Base-by-base conservation (phyloP, 1,284 basidiomycete genomes). In the Bjerkandera adusta region DNA sequence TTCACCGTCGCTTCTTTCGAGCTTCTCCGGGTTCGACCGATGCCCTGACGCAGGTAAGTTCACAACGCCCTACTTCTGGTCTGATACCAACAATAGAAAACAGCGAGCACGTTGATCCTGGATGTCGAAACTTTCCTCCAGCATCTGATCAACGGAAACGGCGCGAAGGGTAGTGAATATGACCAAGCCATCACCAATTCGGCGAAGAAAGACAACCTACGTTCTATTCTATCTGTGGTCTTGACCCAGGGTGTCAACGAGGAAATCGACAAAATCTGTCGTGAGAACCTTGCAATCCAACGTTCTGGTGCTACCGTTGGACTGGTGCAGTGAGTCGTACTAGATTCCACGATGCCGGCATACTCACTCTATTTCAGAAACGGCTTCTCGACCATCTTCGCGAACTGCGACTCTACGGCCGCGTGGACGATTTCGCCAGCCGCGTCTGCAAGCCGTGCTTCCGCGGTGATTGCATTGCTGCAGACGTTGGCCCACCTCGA, bases 351-450 rank as follows among this genome's bases (percentile, higher is more conserved):
- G 13, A 34, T 27, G 18, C 18, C 22, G 27, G 22, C 22, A 24
- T 12, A 10, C 34, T 51, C 30, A 25, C 21, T 38, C 36, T 34
- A 11, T 21, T 29, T 13, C 39, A 78, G 73, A 37, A 51, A 53
- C 21, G 63, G 62, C 15, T 62, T 69, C n/a, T 67, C 68, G 6
- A 72, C 73, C 0, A 43, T 84, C 25, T 79, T 75, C 56, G 61
- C 65, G 1, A 59, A 55, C 4, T 63, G 65, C 13, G 62, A 63
- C 29, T 54, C 75, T 3, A 61, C 60, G 25, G 72, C 73, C 24
- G 59, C 68, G 5, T 94, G 91, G 89, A 77, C 73, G 33, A 66
- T 89, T n/a, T 94, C 90, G 0, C 68, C 76, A 0, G 68, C 75
- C 33, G 73, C 74, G 1, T 88, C 92, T 0, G 88, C 91, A 1